These are phyloP conservation scores for Schizosaccharomyces pombe DNA, from an alignment of 805 yeast genomes.

Conservation along the genomic window DNA sequence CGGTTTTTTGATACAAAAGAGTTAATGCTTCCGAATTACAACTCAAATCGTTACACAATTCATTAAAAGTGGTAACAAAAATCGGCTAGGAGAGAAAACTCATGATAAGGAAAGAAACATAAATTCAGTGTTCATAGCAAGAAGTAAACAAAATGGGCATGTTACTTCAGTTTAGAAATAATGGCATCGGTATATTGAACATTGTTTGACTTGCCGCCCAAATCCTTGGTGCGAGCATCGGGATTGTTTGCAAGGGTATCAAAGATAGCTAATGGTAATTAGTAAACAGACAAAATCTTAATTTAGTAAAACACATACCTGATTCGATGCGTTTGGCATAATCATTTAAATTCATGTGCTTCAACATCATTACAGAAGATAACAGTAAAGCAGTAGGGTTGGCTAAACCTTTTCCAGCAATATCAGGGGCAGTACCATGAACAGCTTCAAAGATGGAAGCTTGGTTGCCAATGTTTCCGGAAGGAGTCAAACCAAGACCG, in stretches of 20 bases:
- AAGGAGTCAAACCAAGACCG: conserved; percentile 95
- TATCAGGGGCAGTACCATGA: conserved; percentile 98
- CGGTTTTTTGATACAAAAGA: too few species aligned
- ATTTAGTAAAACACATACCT: neutral
- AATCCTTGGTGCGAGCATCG: conserved; percentile 76
- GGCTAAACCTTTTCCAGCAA: conserved; percentile 95
- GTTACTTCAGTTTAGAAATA: conserved; percentile 40
- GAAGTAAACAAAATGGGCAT: too few species aligned
- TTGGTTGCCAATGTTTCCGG: conserved; percentile 97
- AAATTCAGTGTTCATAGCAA: too few species aligned
- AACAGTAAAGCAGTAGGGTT: conserved; percentile 94
- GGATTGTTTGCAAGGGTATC: conserved; percentile 85
- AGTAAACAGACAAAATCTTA: neutral
- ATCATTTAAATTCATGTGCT: conserved; percentile 78
- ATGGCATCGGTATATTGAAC: conserved; percentile 77
- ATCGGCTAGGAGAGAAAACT: too few species aligned
- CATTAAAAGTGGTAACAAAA: too few species aligned
- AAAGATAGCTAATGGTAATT: conserved; percentile 33
- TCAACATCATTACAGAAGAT: conserved; percentile 95
- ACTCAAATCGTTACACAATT: too few species aligned
- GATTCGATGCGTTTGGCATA: conserved; percentile 68
- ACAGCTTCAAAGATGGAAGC: conserved; percentile 98
- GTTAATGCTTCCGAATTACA: too few species aligned
- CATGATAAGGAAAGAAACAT: too few species aligned
- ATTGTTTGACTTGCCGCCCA: conserved; percentile 81